A percentile compares a stretch with the other conserved stretches of the same genome.
Evolutionary conservation across 345 rosid species (phyloP).

Genomic region (Melaleuca alternifolia): DNA sequence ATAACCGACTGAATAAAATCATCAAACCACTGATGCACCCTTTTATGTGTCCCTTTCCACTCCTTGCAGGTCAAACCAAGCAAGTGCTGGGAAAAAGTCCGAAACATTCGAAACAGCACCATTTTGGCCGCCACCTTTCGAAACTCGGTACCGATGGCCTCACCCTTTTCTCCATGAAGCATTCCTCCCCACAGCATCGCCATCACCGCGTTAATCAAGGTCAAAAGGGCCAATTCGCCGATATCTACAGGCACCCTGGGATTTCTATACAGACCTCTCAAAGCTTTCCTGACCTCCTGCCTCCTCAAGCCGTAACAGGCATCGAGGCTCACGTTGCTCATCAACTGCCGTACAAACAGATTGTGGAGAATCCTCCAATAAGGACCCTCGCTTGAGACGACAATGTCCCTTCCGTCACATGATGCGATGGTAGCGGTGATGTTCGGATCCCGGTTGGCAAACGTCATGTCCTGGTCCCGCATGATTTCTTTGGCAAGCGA

Average conservation of each 20-base stretch:
- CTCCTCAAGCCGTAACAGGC: conserved; percentile 13
- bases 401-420: conserved; percentile 20
- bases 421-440: conserved; percentile 1
- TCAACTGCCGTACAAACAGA: conserved; percentile 18
- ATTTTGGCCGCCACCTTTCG: conserved; percentile 3
- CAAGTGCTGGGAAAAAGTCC: conserved; percentile 28
- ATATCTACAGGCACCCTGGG: conserved; percentile 10
- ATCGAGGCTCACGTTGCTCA: conserved; percentile 15
- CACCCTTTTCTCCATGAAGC: conserved; percentile 1
- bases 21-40: not conserved
- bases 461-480: conserved; percentile 22
- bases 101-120: conserved; percentile 26
- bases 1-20: conserved; percentile 9
- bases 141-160: not conserved
- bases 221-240: conserved; percentile 8
- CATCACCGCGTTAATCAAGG: not conserved
- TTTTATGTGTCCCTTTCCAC: conserved; percentile 5
- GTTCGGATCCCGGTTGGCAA: conserved; percentile 20
- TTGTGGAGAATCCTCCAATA: conserved; percentile 17
- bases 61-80: conserved; percentile 38
- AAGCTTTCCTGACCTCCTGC: conserved; percentile 5
- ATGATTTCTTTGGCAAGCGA: conserved; percentile 16
- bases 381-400: conserved; percentile 6
- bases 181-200: conserved; percentile 34
- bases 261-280: not conserved